Evolutionary conservation across 257 asterid species (phyloP), one percentile per base, ranked within the genome.

Genomic region (Solanum clarkiae): DNA sequence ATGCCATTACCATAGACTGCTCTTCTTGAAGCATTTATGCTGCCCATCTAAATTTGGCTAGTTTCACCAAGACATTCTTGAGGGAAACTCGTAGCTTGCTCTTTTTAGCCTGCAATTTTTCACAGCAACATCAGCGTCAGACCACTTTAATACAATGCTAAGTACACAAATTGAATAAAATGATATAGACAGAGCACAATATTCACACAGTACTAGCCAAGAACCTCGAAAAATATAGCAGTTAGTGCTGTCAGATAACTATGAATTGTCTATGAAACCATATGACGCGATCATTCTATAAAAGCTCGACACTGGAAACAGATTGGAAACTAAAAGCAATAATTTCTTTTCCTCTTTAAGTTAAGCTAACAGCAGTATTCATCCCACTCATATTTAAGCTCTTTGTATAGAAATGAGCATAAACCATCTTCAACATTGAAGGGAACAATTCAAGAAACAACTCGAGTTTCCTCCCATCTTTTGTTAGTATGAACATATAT

Each of bases 11-110:
- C 47, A 45, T n/a, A 10, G 26, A 68, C 22, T 11, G 20, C 18
- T 54, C 66, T 63, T 42, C 86, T 16, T 49, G 29, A 36, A 22
- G 17, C 54, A 40, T 77, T 85, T 72, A 80, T 17, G 20, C 60
- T 6, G 74, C 70, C 22, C 63, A 86, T 79, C 89, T 90, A 70
- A 91, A 94, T 80, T 90, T 89, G 17, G 96, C 88, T 44, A 96
- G 89, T 87, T 93, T 93, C 5, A 20, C 90, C 92, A 96, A 84
- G 15, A 92, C 93, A 85, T 80, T 75, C 84, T 84, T 81, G 54
- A 96, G 93, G 80, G 95, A 93, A 26, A 86, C 95, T 84, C 74
- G 89, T 45, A 94, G 79, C 90, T 77, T 88, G 87, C 79, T 84
- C 87, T 85, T 88, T 91, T 91, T 93, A 18, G 88, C 91, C 98